Base-by-base conservation (phyloP, 139 green algal genomes). In the Dunaliella primolecta region DNA sequence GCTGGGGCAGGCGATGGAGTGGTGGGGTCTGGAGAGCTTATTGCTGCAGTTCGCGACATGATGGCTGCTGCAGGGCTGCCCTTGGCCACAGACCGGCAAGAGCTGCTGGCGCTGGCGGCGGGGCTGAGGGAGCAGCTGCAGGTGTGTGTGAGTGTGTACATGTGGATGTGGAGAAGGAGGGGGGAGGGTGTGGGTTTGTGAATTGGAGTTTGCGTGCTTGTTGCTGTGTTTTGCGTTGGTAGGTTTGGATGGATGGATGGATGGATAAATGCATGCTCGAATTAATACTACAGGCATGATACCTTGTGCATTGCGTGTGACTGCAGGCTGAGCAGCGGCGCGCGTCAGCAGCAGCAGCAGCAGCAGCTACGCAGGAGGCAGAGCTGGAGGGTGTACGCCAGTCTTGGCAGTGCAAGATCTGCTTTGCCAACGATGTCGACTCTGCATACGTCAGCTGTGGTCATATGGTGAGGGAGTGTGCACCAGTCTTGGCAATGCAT, bases 1-100 rank as follows among this genome's bases (percentile, higher is more conserved):
- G 46, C 55, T 55, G 78, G 27, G 3, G n/a, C n/a, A 38, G 33
- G 55, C 34, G 36, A 37, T 1, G 78, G 71, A 20, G 29, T 37
- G 0, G 90, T 92, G 3, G 57, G 82, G 20, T 31, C 90, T 0
- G 76, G 36, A 1, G 89, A 95, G 89, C 80, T 94, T 46, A 86
- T 89, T 21, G 55, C 80, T 3, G 92, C 92, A 20, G 90, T 96
- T 71, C 57, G 75, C 1, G 91, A 96, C 31, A 90, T 96, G 89
- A 81, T 96, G 86, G 81, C 79, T 1, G 89, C 91, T 2, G 93
- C 92, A 15, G 91, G 88, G 21, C 84, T 95, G 86, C 92, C 93
- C 7, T 80, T 94, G 80, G 90, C 89, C 29, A 46, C 90, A 27
- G 91, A 92, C 29, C 74, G 79, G 46, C 76, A 74, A 1, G 33